A percentile compares a stretch with the other conserved stretches of the same genome.
These are phyloP conservation scores for Mercurialis annua DNA, from an alignment of 345 rosid species.

Conservation along the genomic window DNA sequence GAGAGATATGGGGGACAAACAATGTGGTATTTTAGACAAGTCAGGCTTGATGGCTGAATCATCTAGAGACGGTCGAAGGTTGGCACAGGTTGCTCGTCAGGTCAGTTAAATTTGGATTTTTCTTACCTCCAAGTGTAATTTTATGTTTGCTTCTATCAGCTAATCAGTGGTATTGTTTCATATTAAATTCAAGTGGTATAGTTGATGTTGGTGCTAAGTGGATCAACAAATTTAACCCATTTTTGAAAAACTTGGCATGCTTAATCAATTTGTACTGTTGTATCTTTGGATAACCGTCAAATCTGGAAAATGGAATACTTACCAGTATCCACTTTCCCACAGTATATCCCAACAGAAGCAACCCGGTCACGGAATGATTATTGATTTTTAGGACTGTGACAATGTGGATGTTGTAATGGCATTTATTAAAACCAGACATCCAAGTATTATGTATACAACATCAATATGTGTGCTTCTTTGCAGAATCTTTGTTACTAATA, in stretches of 20 bases:
- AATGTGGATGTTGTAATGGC: neutral
- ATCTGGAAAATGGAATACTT: constrained; percentile 1
- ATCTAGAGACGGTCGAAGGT: constrained; percentile 41
- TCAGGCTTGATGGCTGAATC: constrained; percentile 46
- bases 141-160: neutral
- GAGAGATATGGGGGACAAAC: constrained; percentile 41
- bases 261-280: neutral
- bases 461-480: too few species aligned
- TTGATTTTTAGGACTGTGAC: neutral
- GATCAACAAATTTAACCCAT: neutral
- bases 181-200: neutral
- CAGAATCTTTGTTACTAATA: too few species aligned
- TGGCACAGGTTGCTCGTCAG: constrained; percentile 57
- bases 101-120: constrained; percentile 24
- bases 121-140: neutral
- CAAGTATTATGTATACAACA: too few species aligned
- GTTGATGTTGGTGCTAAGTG: neutral
- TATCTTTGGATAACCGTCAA: neutral
- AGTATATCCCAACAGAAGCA: neutral
- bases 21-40: constrained; percentile 31
- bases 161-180: neutral
- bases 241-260: neutral
- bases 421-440: neutral
- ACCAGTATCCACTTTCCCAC: neutral
- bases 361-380: neutral